Conservation (phyloP, 108 stramenopile species). For the Nannochloropsis oceanica region DNA sequence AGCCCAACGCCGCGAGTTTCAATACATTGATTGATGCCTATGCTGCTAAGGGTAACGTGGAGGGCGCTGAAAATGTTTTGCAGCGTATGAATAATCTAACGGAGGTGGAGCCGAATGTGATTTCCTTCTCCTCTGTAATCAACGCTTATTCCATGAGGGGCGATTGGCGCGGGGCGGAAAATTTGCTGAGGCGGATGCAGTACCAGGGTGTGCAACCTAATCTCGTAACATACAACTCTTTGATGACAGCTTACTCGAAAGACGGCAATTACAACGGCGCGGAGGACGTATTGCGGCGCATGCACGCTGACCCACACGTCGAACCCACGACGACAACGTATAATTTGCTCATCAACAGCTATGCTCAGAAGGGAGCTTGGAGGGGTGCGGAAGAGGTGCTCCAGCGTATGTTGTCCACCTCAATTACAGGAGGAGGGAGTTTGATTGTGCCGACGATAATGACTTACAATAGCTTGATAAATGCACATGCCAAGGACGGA, state of each 20-base stretch:
- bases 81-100: neutral
- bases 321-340: neutral
- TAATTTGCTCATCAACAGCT: neutral
- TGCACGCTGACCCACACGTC: neutral
- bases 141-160: neutral
- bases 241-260: neutral
- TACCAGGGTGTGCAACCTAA: neutral
- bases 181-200: neutral
- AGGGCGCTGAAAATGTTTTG: neutral
- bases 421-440: neutral
- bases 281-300: neutral
- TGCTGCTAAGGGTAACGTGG: neutral
- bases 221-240: neutral
- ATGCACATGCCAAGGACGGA: neutral
- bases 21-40: neutral
- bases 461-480: neutral
- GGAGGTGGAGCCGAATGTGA: neutral
- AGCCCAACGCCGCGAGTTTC: neutral
- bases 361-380: neutral
- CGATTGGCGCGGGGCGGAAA: neutral
- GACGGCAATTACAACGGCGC: neutral
- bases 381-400: neutral
- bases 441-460: neutral
- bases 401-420: neutral
- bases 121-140: neutral